Evolutionary conservation across 2,329 filamentous ascomycete genomes (phyloP), one percentile per base, ranked within the genome.

Genomic region (Exophiala lecanii-corni): DNA sequence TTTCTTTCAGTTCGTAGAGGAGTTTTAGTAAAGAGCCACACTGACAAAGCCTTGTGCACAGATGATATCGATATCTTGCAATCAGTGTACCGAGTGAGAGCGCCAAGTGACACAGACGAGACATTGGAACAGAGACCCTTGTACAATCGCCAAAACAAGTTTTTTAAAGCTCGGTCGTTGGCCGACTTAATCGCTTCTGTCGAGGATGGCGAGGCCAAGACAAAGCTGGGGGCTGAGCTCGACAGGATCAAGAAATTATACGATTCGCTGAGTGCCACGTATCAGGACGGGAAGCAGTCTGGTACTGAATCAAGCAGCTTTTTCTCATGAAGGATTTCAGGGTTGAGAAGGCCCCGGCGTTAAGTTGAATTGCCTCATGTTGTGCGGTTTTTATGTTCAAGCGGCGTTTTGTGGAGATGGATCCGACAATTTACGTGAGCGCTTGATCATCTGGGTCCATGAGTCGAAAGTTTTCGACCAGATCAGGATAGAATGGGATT

Each of bases 81-180:
- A 56, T 62, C 72, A 43, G 75, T 79, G 1, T 79, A 78, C 52
- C 64, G 71, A 2, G 75, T 78, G 1, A 62, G 58, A 2, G 66
- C 59, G 49, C 36, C 42, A 1, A 28, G 31, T 16, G 49, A 52
- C 23, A 62, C 59, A 7, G 61, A 64, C 2, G 66, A 64, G 40
- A 60, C 61, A 3, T 49, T 74, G 12, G 56, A 55, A 1, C 31
- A 38, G 1, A 61, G 72, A 9, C 62, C 67, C 13, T 59, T 79
- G 36, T 79, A 79, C 45, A 79, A 79, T 44, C 64, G 67, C n/a
- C 59, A 48, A 2, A 80, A 79, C 54, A 74, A 72, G 60, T 79
- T 79, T 60, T 79, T 79, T 45, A 49, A 36, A 4, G 51, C 51
- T 3, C 36, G 30, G 9, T 51, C 48, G 13, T 32, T 54, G 20